Evolutionary conservation across 1,284 basidiomycete species (phyloP).

Genomic region (Neonothopanus nambi): DNA sequence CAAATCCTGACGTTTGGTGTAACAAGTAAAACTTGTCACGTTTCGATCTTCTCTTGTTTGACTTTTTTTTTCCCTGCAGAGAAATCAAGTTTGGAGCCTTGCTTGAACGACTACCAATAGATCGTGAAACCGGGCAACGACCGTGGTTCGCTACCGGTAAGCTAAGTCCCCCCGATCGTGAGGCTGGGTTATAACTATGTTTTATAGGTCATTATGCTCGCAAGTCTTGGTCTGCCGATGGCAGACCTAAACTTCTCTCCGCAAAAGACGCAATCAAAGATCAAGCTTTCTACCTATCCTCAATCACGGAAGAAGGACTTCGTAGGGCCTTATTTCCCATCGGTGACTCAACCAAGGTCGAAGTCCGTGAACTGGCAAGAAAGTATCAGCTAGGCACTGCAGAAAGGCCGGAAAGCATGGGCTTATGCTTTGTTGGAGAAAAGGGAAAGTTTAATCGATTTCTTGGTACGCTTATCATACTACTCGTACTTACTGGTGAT

Average conservation of each 20-base stretch:
- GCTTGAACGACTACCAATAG: constrained; percentile 57
- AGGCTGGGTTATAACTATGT: constrained; percentile 4
- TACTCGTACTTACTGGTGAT: too few relatives aligned
- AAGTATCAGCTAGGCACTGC: constrained; percentile 75
- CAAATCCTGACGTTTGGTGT: constrained; percentile 95
- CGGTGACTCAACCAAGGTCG: constrained; percentile 61
- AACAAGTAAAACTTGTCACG: constrained; percentile 60
- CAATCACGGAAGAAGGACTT: constrained; percentile 68
- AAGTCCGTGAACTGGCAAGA: constrained; percentile 80
- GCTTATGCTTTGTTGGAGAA: constrained; percentile 95
- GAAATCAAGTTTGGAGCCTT: constrained; percentile 95
- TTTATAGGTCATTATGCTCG: constrained; percentile 86
- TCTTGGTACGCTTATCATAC: constrained; percentile 53
- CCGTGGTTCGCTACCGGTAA: constrained; percentile 82
- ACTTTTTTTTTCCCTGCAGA: constrained; percentile 43
- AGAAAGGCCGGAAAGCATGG: constrained; percentile 87
- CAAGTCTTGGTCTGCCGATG: constrained; percentile 48
- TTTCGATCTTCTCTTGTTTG: constrained; percentile 2
- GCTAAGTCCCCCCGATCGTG: constrained; percentile 2
- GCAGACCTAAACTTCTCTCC: constrained; percentile 63
- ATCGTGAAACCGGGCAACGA: constrained; percentile 26
- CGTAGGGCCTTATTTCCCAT: constrained; percentile 79
- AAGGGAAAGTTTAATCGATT: constrained; percentile 75
- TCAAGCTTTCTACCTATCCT: constrained; percentile 92
- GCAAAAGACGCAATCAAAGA: constrained; percentile 78